A percentile compares a stretch with the other conserved stretches of the same genome.
Conservation (phyloP, 768 basidiomycete genomes). For the Nidularia sp. region DNA sequence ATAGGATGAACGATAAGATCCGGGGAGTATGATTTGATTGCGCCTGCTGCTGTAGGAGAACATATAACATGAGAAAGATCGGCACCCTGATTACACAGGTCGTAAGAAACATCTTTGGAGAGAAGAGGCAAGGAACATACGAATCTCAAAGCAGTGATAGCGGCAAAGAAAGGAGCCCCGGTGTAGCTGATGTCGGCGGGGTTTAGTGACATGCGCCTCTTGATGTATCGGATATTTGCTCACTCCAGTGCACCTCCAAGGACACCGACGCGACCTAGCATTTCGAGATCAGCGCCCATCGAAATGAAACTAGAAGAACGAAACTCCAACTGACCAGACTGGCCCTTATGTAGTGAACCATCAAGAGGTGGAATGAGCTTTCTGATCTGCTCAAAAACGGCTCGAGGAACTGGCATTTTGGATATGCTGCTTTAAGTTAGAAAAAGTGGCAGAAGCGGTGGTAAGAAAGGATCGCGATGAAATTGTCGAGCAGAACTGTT, state of each 20-base stretch:
- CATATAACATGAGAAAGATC: conserved; percentile 98
- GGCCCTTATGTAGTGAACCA: conserved; percentile 88
- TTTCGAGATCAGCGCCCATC: not conserved
- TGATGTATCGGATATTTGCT: conserved; percentile 23
- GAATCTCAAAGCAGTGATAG: conserved; percentile 85
- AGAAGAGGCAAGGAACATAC: conserved; percentile 40
- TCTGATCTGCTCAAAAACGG: conserved; percentile 67
- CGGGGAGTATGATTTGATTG: conserved; percentile 96
- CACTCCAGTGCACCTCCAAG: conserved; percentile 93
- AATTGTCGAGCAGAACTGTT: too few species aligned
- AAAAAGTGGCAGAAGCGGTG: too few species aligned
- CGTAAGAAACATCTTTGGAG: not conserved
- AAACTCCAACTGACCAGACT: conserved; percentile 60
- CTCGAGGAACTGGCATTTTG: conserved; percentile 58
- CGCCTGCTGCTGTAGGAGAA: conserved; percentile 83
- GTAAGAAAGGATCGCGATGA: too few species aligned
- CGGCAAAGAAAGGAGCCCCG: conserved; percentile 94
- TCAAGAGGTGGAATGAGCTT: conserved; percentile 88
- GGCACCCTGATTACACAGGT: conserved; percentile 58
- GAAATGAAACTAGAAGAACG: not conserved
- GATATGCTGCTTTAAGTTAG: too few species aligned
- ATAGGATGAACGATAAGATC: conserved; percentile 98
- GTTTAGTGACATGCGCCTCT: not conserved
- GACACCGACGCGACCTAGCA: conserved; percentile 81
- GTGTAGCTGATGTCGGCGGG: conserved; percentile 67